phyloP scores from a whole-genome alignment of 2,329 filamentous ascomycete species.

The Talaromyces sp. region DNA sequence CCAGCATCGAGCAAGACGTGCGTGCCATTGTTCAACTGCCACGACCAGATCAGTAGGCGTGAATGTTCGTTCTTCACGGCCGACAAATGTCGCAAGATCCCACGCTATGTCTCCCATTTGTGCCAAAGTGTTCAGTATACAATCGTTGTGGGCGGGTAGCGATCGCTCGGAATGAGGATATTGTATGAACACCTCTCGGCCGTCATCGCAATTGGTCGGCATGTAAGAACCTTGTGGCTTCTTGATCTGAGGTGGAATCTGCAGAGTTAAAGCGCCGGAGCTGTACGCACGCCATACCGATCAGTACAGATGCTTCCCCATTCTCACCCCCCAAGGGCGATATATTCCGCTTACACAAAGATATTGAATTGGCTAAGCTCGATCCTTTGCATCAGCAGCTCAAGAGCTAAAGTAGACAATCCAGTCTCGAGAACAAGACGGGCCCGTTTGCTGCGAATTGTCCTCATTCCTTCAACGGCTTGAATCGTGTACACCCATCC shows the following conservation, averaged over 20 bases:
- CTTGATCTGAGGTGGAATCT: slow-evolving; percentile 9
- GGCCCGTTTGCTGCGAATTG: slow-evolving; percentile 23
- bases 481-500: slow-evolving; percentile 28
- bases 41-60: slow-evolving; percentile 16
- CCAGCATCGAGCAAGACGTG: slow-evolving; percentile 26
- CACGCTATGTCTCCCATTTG: slow-evolving; percentile 26
- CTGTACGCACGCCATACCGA: background rate
- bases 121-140: slow-evolving; percentile 27
- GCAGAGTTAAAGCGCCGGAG: slow-evolving; percentile 10
- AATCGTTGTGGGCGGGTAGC: slow-evolving; percentile 23
- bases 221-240: slow-evolving; percentile 20
- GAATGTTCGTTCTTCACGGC: slow-evolving; percentile 18
- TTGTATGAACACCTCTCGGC: slow-evolving; percentile 24
- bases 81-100: slow-evolving; percentile 15
- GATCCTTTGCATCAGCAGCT: slow-evolving; percentile 23
- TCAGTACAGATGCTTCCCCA: too few species aligned
- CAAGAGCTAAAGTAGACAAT: slow-evolving; percentile 16
- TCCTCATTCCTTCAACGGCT: slow-evolving; percentile 19
- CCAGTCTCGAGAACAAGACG: slow-evolving; percentile 16
- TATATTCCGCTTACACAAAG: slow-evolving; percentile 9
- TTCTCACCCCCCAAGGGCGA: background rate
- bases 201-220: slow-evolving; percentile 17
- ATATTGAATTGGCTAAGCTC: slow-evolving; percentile 17
- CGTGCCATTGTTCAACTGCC: slow-evolving; percentile 22
- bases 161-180: slow-evolving; percentile 24